Base-by-base conservation (phyloP, 2,329 filamentous ascomycete species). In the Colletotrichum cuscutae region DNA sequence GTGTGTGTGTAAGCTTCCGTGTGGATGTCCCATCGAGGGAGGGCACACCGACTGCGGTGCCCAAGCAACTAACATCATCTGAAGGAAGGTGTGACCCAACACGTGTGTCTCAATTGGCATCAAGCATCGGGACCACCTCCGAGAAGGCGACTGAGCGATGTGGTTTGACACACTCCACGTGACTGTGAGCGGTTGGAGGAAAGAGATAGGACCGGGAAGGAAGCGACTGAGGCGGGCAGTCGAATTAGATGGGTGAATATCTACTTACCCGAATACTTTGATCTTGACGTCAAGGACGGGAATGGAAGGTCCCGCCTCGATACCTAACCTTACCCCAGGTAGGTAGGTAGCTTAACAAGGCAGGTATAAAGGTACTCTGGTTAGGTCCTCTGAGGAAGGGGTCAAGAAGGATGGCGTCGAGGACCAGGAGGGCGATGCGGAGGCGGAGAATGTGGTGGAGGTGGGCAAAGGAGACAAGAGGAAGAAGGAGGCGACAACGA, bases 401-500 rank as follows among this genome's bases (percentile, higher is more conserved):
- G 42, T 49, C 19, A 9, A 49, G 19, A 49, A 49, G 19, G 15
- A 49, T 19, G 19, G 19, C 42, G 42, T 49, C 22, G 42, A 22
- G 42, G 19, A 49, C 3, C 42, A 9, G 42, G 19, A 22, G 19
- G 19, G 19, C 42, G 19, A 49, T 49, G 42, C 19, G 42, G 42
- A 49, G 42, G 19, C 42, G 42, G 7, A 49, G 42, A 49, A 11
- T 42, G 37, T 7, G 42, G 42, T n/a, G 7, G 19, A 49, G 42
- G 19, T 11, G 15, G 37, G 42, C 42, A 11, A 49, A 49, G 11
- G 42, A 49, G 42, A 49, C 42, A 49, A 22, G 42, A 49, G 19
- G 46, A 53, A 46, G 28, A 63, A 53, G 61, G 46, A 63, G 61
- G 46, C 24, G 46, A 63, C 60, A 63, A 63, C 30, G 30, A 35